Percentiles rank a stretch among this genome's conserved stretches.
Conservation (phyloP, 2,329 filamentous ascomycete species). For the Alternaria sp. region DNA sequence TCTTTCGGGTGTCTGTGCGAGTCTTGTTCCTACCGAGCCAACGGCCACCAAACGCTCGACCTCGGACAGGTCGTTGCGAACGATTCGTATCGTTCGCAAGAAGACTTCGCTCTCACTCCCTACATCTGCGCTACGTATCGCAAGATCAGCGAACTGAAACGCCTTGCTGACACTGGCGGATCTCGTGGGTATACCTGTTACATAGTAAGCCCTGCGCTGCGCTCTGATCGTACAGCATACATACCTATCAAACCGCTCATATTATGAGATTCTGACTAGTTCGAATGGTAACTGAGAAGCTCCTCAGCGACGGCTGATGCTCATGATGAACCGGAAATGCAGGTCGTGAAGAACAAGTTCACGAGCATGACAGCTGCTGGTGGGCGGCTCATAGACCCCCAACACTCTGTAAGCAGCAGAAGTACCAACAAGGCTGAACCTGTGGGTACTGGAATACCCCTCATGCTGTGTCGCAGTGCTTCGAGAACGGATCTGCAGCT, state of each 20-base stretch:
- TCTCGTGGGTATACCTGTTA: not conserved
- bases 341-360: not conserved
- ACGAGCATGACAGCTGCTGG: not conserved
- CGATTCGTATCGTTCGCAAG: slow-evolving; percentile 30
- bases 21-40: slow-evolving; percentile 15
- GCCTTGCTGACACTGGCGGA: slow-evolving; percentile 25
- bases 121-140: slow-evolving; percentile 26
- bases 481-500: not conserved
- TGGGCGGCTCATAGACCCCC: slow-evolving; percentile 5
- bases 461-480: not conserved
- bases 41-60: slow-evolving; percentile 23
- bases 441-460: not conserved
- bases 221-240: not conserved
- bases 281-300: not conserved
- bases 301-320: not conserved
- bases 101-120: slow-evolving; percentile 34
- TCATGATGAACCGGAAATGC: not conserved
- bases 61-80: slow-evolving; percentile 30
- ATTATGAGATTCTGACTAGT: not conserved
- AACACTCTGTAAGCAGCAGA: not conserved
- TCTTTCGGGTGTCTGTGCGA: slow-evolving; percentile 22
- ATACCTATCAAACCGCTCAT: not conserved
- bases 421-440: slow-evolving; percentile 5
- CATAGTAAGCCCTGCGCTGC: not conserved
- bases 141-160: slow-evolving; percentile 33